Base-by-base conservation (phyloP, 75 land plant genomes). In the Picea sitchensis region DNA sequence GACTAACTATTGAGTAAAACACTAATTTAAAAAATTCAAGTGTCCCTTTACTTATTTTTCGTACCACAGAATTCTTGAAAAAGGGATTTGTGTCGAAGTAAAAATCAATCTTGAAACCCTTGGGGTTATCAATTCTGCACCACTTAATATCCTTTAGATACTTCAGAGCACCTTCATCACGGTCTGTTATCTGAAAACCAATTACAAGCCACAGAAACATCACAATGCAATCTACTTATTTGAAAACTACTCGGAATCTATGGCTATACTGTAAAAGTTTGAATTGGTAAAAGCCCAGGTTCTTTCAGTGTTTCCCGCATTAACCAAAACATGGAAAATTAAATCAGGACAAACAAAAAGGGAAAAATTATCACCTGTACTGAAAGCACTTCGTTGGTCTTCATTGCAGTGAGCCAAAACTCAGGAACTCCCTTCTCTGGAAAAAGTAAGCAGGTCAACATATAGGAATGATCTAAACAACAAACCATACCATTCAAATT, bases 21-120 rank as follows among this genome's bases (percentile, higher is more conserved):
- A 51, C 6, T 47, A 6, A 47, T 47, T 47, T 5, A 47, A 47
- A 44, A 51, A 34, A 44, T 23, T 15, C 67, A 81, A 51, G 56
- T 11, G 11, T 51, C 56, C 56, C 56, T 51, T 9, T 51, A 8
- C 12, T 51, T 11, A 9, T 21, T 4, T 30, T 47, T 41, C 80
- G 69, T 79, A 86, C 89, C 75, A 92, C 85, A 68, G 93, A 74
- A 60, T 98, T 92, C 77, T 91, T 95, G 79, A 98, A 98, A 78
- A 87, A 98, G 54, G 99, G 96, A 77, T 98, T 98, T 26, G 89
- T 32, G 65, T 93, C 92, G 80, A 98, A 98, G 20, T 81, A 88
- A 80, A 98, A 95, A 36, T 98, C 99, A 57, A 98, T 90, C 86
- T 90, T 95, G 80, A 98, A 98, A 31, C 99, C 99, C 87, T 98